Percentiles rank a stretch among this genome's conserved stretches.
These are phyloP conservation scores for Phycomyces nitens DNA, from an alignment of 192 early-diverging fungal genomes.

Conservation along the genomic window DNA sequence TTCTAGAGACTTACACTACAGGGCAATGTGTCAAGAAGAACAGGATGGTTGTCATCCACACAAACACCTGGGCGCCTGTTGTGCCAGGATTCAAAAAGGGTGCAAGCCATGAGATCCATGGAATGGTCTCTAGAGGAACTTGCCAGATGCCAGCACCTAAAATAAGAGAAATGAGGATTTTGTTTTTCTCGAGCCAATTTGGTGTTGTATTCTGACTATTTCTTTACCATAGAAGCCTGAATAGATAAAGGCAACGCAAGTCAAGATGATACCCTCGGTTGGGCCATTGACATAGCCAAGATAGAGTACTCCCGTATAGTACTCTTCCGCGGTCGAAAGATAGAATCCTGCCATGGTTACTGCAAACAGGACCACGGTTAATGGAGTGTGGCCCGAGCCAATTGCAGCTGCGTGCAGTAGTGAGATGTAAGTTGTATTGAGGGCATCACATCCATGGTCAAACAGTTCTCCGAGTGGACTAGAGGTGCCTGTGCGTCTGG, in stretches of 20 bases:
- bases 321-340: constrained; percentile 87
- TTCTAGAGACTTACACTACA: constrained; percentile 38
- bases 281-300: constrained; percentile 83
- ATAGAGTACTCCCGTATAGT: constrained; percentile 83
- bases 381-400: constrained; percentile 68
- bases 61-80: constrained; percentile 26
- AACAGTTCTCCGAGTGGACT: constrained; percentile 82
- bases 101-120: constrained; percentile 4
- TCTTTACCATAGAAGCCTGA: constrained; percentile 69
- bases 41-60: constrained; percentile 37
- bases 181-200: no score
- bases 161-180: not conserved
- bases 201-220: no score
- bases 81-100: constrained; percentile 7
- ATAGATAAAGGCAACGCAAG: constrained; percentile 57
- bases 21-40: constrained; percentile 55
- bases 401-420: constrained; percentile 73
- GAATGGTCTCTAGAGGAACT: constrained; percentile 5
- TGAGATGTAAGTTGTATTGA: constrained; percentile 76
- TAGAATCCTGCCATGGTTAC: constrained; percentile 75
- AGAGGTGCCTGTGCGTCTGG: constrained; percentile 70
- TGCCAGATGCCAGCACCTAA: constrained; percentile 18
- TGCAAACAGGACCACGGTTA: constrained; percentile 56
- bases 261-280: constrained; percentile 77
- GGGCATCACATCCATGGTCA: constrained; percentile 84